A percentile compares a stretch with the other conserved stretches of the same genome.
phyloP scores from a whole-genome alignment of 1,139 yeast species.

The Diutina scorzettiae region DNA sequence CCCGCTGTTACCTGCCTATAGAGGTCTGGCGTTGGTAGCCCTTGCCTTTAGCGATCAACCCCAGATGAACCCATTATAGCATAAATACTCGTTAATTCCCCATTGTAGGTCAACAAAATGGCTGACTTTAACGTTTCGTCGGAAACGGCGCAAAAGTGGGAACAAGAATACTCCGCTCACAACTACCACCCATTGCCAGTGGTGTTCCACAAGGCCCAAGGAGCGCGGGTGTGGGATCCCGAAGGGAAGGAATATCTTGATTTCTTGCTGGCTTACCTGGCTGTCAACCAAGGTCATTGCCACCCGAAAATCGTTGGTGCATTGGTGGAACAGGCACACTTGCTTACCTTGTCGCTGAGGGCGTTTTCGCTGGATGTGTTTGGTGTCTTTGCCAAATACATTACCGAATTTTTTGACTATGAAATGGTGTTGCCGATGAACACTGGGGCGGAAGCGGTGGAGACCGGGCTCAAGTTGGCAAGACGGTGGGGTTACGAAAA shows the following conservation, averaged over 20 bases:
- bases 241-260: conserved; percentile 86
- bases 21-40: background rate
- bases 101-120: background rate
- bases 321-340: conserved; percentile 75
- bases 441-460: conserved; percentile 98
- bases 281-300: conserved; percentile 97
- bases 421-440: conserved; percentile 96
- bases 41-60: background rate
- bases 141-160: conserved; percentile 50
- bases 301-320: conserved; percentile 89
- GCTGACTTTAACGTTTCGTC: conserved; percentile 4
- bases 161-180: conserved; percentile 81
- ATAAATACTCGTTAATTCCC: too few relatives aligned
- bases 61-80: too few relatives aligned
- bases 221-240: conserved; percentile 97
- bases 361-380: conserved; percentile 89
- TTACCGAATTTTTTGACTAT: conserved; percentile 81
- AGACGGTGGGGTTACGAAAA: conserved; percentile 94
- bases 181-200: conserved; percentile 96
- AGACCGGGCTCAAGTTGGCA: conserved; percentile 86
- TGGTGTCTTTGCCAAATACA: conserved; percentile 76
- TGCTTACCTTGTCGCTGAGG: conserved; percentile 76
- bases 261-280: conserved; percentile 87
- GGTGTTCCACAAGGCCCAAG: conserved; percentile 74
- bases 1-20: conserved; percentile 6